phyloP scores from a whole-genome alignment of 768 basidiomycete species.

The Cystofilobasidium bisporidii region DNA sequence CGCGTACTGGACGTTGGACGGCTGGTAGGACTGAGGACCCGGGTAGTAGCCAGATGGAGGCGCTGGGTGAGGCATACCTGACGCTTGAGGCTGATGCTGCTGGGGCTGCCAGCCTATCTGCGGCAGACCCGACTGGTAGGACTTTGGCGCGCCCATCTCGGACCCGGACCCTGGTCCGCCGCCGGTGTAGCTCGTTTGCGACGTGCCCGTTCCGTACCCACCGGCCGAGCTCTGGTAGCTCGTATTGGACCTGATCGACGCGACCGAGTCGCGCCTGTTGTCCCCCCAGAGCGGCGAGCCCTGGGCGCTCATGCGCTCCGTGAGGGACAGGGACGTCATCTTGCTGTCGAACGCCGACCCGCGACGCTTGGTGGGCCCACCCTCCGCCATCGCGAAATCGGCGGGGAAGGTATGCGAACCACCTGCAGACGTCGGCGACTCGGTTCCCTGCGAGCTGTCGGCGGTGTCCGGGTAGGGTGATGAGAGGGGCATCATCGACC shows the following conservation, averaged over 20 bases:
- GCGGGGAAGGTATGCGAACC: not conserved
- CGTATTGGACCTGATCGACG: constrained; percentile 58
- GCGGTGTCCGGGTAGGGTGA: not conserved
- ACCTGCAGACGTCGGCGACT: constrained; percentile 7
- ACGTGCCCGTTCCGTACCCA: constrained; percentile 32
- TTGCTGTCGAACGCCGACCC: constrained; percentile 68
- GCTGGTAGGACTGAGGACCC: not conserved
- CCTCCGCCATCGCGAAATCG: not conserved
- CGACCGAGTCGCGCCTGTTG: constrained; percentile 63
- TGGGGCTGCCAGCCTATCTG: constrained; percentile 2
- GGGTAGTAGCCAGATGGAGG: not conserved
- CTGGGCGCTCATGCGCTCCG: constrained; percentile 4
- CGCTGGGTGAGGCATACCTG: not conserved
- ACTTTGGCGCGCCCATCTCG: not conserved
- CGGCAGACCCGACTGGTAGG: no score
- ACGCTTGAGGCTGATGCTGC: not conserved
- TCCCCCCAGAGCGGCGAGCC: constrained; percentile 45
- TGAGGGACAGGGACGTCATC: constrained; percentile 24
- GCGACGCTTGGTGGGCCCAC: constrained; percentile 51
- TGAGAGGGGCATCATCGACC: constrained; percentile 10
- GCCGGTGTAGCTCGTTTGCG: constrained; percentile 16
- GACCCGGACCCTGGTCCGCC: no score
- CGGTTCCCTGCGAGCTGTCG: constrained; percentile 3
- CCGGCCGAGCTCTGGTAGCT: constrained; percentile 42
- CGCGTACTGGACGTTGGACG: not conserved